Evolutionary conservation across 2,329 filamentous ascomycete species (phyloP), one percentile per base, ranked within the genome.

Genomic region (Ophiostoma himal-ulmi): DNA sequence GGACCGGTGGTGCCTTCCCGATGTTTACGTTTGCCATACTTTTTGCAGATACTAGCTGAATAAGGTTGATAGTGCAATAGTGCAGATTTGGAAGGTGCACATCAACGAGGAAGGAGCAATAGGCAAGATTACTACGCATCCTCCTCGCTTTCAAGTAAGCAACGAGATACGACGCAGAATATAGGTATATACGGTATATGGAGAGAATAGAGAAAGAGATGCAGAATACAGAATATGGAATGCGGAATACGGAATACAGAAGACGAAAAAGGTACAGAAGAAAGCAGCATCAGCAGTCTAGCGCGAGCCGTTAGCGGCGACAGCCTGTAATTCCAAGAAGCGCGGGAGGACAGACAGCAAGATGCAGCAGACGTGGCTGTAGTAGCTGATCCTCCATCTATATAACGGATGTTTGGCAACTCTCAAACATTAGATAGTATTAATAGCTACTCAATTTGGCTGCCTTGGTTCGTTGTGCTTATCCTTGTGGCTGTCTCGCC

Each of bases 1-100:
- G 52, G 20, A 34, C 30, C 30, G 60, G 60, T 64, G 34, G 60
- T 64, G 60, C 60, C 60, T 64, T 64, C 60, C 54, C 34, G 60
- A 64, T 64, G 60, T 30, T 48, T 48, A 48, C 44, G n/a, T 48
- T 39, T 60, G 54, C 22, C 17, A 60, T 14, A 64, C 20, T 62
- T 37, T 20, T 64, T 37, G 30, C 13, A 37, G 5, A 37, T 39
- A 64, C n/a, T 10, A 57, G n/a, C 52, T 57, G 8, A 26, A 26
- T 22, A 26, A 57, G 39, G 14, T 44, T 44, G 0, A 30, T 30
- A 30, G 30, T 30, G 30, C 17, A 48, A 48, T 7, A 48, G 44
- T 48, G 44, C 44, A 48, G 2, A 17, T 48, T 48, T 17, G 57
- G 57, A 62, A 62, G 57, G 57, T 30, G 57, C 44, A 48, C n/a